Percentiles rank a stretch among this genome's conserved stretches.
These are phyloP conservation scores for Aspergillus brunneoviolaceus DNA, from an alignment of 2,329 filamentous ascomycete species.

Conservation along the genomic window DNA sequence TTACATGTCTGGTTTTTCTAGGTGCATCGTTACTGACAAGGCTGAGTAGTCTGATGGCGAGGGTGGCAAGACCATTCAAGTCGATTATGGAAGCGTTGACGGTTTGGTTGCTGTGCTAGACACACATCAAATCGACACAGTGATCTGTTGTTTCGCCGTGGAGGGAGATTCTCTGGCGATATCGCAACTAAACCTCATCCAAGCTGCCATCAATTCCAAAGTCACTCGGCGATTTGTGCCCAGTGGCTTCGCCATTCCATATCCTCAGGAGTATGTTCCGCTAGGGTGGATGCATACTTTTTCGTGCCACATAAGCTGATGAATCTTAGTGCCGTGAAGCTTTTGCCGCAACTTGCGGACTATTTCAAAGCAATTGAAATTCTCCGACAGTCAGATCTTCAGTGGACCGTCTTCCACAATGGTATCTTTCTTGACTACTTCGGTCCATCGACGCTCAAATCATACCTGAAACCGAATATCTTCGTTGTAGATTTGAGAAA, in stretches of 20 bases:
- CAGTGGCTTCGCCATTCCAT: slow-evolving; percentile 20
- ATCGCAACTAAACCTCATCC: slow-evolving; percentile 22
- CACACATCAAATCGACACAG: slow-evolving; percentile 20
- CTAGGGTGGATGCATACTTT: not conserved
- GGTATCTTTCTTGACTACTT: slow-evolving; percentile 15
- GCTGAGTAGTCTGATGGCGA: not conserved
- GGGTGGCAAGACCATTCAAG: not conserved
- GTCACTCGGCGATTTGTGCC: slow-evolving; percentile 21
- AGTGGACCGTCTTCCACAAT: slow-evolving; percentile 22
- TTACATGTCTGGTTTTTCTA: not conserved
- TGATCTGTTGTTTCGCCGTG: slow-evolving; percentile 21
- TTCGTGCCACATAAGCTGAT: not conserved
- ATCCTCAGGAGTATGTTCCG: slow-evolving; percentile 10
- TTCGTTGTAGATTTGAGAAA: slow-evolving; percentile 21
- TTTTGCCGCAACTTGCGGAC: slow-evolving; percentile 7
- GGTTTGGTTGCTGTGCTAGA: slow-evolving; percentile 23
- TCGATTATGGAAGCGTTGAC: slow-evolving; percentile 31
- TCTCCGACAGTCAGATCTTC: slow-evolving; percentile 7
- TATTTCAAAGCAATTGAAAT: slow-evolving; percentile 7
- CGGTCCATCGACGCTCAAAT: slow-evolving; percentile 15
- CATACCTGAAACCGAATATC: slow-evolving; percentile 18
- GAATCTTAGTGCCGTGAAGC: not conserved
- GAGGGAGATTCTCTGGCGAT: not conserved
- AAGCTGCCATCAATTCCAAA: slow-evolving; percentile 17
- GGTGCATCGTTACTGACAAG: not conserved